phyloP scores from a whole-genome alignment of 192 early-diverging fungal genomes.

The Podila epigama region DNA sequence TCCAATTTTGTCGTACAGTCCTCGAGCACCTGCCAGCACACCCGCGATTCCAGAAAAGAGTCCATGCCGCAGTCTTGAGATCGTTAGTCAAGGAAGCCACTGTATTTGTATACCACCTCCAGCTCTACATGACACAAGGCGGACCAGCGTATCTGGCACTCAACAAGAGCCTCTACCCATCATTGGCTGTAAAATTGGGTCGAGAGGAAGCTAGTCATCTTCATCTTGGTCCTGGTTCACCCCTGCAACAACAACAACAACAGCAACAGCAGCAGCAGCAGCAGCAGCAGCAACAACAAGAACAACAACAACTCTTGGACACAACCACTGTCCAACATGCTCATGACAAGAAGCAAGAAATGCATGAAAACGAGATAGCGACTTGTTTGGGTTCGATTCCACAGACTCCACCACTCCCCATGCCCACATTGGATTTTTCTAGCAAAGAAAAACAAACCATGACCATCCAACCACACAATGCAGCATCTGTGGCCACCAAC shows the following conservation, averaged over 20 bases:
- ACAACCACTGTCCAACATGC: too few relatives aligned
- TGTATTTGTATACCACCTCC: not conserved
- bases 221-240: not conserved
- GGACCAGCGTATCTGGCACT: not conserved
- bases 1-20: conserved; percentile 6
- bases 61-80: not conserved
- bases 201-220: not conserved
- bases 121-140: conserved; percentile 5
- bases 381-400: too few relatives aligned
- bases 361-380: not conserved
- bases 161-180: not conserved
- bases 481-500: too few relatives aligned
- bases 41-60: not conserved
- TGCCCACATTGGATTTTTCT: too few relatives aligned
- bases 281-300: not conserved
- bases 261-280: not conserved
- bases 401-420: too few relatives aligned
- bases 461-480: too few relatives aligned
- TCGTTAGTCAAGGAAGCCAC: not conserved
- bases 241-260: not conserved
- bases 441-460: too few relatives aligned
- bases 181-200: not conserved
- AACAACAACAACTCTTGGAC: conserved; percentile 3
- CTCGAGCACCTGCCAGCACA: conserved; percentile 12
- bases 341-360: not conserved